These are phyloP conservation scores for Blastocystis sp. DNA, from an alignment of 352 stramenopile species.

Conservation along the genomic window DNA sequence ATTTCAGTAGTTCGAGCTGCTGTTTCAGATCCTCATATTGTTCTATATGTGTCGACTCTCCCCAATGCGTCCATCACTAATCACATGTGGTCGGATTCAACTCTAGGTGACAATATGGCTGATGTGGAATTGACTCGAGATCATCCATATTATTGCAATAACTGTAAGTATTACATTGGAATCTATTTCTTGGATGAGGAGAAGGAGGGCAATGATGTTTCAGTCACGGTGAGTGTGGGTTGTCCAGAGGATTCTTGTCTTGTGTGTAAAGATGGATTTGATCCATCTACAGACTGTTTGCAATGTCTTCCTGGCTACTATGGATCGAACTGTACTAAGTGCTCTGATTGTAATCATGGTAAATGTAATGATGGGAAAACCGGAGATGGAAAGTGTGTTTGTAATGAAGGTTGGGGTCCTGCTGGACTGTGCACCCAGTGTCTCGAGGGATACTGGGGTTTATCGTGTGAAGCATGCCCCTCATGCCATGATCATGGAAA, in stretches of 20 bases:
- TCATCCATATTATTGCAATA: constrained; percentile 22
- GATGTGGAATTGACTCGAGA: background rate
- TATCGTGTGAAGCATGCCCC: constrained; percentile 76
- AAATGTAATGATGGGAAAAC: constrained; percentile 80
- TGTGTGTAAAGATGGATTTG: constrained; percentile 73
- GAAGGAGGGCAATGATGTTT: background rate
- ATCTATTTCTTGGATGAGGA: constrained; percentile 20
- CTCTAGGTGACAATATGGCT: background rate
- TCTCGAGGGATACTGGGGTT: constrained; percentile 79
- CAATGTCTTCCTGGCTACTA: constrained; percentile 79
- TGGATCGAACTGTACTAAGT: constrained; percentile 76
- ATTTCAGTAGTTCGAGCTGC: background rate
- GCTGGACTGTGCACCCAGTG: constrained; percentile 78
- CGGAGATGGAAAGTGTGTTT: constrained; percentile 80
- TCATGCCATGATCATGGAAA: constrained; percentile 79
- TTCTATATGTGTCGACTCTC: constrained; percentile 2
- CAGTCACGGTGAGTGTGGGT: background rate
- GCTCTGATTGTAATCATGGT: constrained; percentile 79
- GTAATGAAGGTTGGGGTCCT: constrained; percentile 79
- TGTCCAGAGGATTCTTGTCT: constrained; percentile 17
- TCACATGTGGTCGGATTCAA: constrained; percentile 32
- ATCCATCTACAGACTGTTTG: constrained; percentile 77
- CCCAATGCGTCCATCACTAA: background rate
- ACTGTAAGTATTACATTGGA: constrained; percentile 44
- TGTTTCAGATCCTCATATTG: background rate